Evolutionary conservation across 2,329 filamentous ascomycete genomes (phyloP).

Genomic region (Myriangium duriaei): DNA sequence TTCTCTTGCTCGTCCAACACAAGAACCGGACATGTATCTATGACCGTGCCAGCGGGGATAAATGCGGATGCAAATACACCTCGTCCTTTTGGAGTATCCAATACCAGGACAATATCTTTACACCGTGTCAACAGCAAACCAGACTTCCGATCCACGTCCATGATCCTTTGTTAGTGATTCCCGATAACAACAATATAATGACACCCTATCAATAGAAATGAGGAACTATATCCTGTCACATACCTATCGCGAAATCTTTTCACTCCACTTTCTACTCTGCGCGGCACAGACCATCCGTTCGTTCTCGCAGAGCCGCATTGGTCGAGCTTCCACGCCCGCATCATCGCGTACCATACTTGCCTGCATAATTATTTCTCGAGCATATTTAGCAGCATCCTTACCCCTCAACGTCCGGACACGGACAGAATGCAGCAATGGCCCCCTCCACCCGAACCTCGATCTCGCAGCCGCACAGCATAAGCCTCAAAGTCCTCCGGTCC

Average conservation of each 20-base stretch:
- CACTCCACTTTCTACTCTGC: background rate
- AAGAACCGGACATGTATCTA: slow-evolving; percentile 42
- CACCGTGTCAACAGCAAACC: slow-evolving; percentile 7
- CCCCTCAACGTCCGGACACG: background rate
- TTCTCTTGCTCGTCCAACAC: slow-evolving; percentile 38
- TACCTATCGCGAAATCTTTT: slow-evolving; percentile 23
- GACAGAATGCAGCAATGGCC: slow-evolving; percentile 1
- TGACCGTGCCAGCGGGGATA: slow-evolving; percentile 36
- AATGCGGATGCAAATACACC: slow-evolving; percentile 38
- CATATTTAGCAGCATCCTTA: too few species aligned
- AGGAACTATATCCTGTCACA: too few species aligned
- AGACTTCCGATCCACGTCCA: background rate
- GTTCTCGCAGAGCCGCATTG: background rate
- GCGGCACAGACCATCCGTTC: slow-evolving; percentile 5
- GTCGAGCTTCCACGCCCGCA: slow-evolving; percentile 1
- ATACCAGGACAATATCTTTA: slow-evolving; percentile 8
- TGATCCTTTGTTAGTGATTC: too few species aligned
- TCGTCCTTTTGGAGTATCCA: slow-evolving; percentile 24
- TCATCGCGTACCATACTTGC: too few species aligned
- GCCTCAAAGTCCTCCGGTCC: slow-evolving; percentile 78
- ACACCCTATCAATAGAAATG: too few species aligned
- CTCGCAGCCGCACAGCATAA: slow-evolving; percentile 56
- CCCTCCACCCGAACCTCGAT: slow-evolving; percentile 2
- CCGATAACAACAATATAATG: too few species aligned
- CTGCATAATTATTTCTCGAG: too few species aligned